Base-by-base conservation (phyloP, 1,284 basidiomycete genomes). In the Fistulina hepatica region DNA sequence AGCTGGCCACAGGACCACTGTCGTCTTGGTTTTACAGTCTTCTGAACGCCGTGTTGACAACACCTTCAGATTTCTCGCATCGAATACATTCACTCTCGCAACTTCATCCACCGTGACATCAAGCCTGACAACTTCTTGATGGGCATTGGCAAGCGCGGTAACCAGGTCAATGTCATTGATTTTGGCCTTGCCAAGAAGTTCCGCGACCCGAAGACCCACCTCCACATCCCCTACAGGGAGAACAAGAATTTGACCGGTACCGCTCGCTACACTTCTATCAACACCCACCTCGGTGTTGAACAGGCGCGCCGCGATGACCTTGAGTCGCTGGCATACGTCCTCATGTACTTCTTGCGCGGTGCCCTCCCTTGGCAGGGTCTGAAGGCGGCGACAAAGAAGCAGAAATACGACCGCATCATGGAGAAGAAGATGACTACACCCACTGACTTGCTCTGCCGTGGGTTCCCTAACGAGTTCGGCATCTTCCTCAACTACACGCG, bases 401-500 rank as follows among this genome's bases (percentile, higher is more conserved):
- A 97, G 71, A 97, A 97, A 69, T 95, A 97, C 64, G 93, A 97
- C 61, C 80, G 91, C 42, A 97, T 97, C 67, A 95, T 95, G 91
- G 93, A 97, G 69, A 97, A 97, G 79, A 93, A 97, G 76, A 97
- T 97, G 92, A 95, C 92, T 21, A 95, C 92, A 0, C 90, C 93
- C 15, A 97, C 91, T 41, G 91, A 95, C 57, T 71, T 92, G 41
- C 76, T 97, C 19, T 95, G 92, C 69, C 90, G 91, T 50, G 90
- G 89, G 21, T 95, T 93, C 76, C 92, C 93, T 48, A 92, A 92
- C 64, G 93, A 97, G 65, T 95, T 95, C 50, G 90, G 89, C 34
- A 94, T 95, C 52, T 97, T 95, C 75, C 69, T 97, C 53, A 97
- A 95, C 68, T 97, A 95, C 67, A 92, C 89, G 48, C 86, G 93